Conservation (phyloP, 116 monocot genomes). For the Zostera marina region DNA sequence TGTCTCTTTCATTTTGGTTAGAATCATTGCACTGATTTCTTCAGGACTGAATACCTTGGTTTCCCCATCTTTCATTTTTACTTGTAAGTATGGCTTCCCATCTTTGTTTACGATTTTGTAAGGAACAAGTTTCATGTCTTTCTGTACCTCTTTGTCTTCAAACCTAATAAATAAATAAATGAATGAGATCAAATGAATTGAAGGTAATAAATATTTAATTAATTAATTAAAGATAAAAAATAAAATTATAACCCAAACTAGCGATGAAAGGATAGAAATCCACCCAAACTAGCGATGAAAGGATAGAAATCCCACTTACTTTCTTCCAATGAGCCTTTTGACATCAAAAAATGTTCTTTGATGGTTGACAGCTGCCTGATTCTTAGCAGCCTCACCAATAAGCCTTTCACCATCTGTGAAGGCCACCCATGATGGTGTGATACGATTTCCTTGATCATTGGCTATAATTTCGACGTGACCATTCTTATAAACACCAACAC, state of each 20-base stretch:
- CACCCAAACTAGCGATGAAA: too few species aligned
- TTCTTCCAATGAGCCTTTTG: slow-evolving; percentile 30
- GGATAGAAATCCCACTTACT: slow-evolving; percentile 6
- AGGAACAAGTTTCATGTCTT: slow-evolving; percentile 28
- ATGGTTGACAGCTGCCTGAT: slow-evolving; percentile 19
- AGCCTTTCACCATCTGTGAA: slow-evolving; percentile 28
- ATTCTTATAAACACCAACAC: slow-evolving; percentile 35
- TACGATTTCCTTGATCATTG: slow-evolving; percentile 53
- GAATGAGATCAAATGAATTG: too few species aligned
- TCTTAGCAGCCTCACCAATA: slow-evolving; percentile 33
- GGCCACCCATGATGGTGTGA: slow-evolving; percentile 43
- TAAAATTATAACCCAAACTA: not conserved
- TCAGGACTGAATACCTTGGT: slow-evolving; percentile 36
- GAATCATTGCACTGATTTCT: slow-evolving; percentile 43
- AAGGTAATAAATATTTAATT: too few species aligned
- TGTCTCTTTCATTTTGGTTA: slow-evolving; percentile 43
- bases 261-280: too few species aligned
- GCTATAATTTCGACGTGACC: slow-evolving; percentile 52
- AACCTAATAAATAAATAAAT: slow-evolving; percentile 14
- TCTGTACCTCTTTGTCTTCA: slow-evolving; percentile 37
- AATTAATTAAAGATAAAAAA: not conserved
- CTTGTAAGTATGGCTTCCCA: slow-evolving; percentile 37
- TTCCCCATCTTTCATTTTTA: slow-evolving; percentile 25
- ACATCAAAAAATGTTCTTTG: slow-evolving; percentile 30
- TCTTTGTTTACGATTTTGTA: slow-evolving; percentile 34